These are phyloP conservation scores for Sporothrix phasma DNA, from an alignment of 2,329 filamentous ascomycete genomes.

Conservation along the genomic window DNA sequence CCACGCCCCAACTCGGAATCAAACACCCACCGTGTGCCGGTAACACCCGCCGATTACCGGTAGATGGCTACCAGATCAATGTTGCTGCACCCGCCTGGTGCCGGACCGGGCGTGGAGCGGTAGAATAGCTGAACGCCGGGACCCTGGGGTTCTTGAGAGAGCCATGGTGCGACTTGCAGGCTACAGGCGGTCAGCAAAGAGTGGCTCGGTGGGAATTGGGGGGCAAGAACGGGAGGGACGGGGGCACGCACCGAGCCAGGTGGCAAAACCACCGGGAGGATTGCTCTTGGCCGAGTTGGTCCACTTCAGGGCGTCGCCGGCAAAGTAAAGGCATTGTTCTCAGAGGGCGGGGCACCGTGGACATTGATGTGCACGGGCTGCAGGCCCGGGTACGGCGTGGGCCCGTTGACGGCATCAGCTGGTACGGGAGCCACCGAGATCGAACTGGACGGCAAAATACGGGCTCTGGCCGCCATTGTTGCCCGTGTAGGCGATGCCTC, in stretches of 20 bases:
- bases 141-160: not conserved
- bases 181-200: not conserved
- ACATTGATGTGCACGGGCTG: constrained; percentile 7
- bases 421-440: constrained; percentile 3
- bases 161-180: not conserved
- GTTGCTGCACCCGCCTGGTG: constrained; percentile 1
- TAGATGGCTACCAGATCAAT: constrained; percentile 11
- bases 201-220: too few relatives aligned
- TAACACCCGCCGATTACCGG: too few relatives aligned
- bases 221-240: not conserved
- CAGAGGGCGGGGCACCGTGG: not conserved
- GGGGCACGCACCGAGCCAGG: constrained; percentile 12
- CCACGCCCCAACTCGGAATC: not conserved
- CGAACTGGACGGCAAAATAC: constrained; percentile 5
- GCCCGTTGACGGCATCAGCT: not conserved
- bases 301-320: constrained; percentile 6
- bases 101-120: not conserved
- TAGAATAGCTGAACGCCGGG: constrained; percentile 14
- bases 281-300: not conserved
- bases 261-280: not conserved
- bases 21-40: not conserved
- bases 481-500: not conserved
- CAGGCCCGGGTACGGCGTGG: not conserved
- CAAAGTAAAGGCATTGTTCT: constrained; percentile 9
- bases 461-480: not conserved